Evolutionary conservation across 257 asterid species (phyloP), one percentile per base, ranked within the genome.

Genomic region (Echium plantagineum): DNA sequence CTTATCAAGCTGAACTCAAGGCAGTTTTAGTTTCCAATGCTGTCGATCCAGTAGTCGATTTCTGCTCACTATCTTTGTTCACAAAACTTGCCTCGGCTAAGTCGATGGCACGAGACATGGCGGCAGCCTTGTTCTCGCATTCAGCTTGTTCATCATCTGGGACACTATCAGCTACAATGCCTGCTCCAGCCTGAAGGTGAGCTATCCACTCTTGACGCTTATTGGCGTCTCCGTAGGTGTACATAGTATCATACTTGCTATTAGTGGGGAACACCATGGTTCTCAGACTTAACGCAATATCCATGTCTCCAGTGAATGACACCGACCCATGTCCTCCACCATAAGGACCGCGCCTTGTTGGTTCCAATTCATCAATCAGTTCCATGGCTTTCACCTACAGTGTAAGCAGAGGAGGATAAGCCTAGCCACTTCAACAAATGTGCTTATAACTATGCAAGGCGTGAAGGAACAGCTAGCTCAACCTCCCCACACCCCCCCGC

Each of bases 291-390:
- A 87, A 54, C 3, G 95, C 95, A 1, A 91, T 82, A 79, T 91
- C 95, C 93, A 88, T 74, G 12, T 85, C 90, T 4, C 96, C 96
- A 15, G 64, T 17, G 62, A 85, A 91, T n/a, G 96, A 91, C 26
- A 91, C 57, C 22, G 94, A 82, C 28, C 98, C 98, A 28, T 87
- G 85, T 16, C 98, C 98, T 17, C 98, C 96, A 9, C 96, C 82
- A 42, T 82, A 91, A 5, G 98, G 95, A 9, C 96, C 98, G 46
- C 98, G 71, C 64, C 90, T 73, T 13, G 80, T 69, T 31, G 72
- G 72, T 64, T 91, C 98, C 9, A 91, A 60, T 53, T 78, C 65
- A 63, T 91, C 96, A 1, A 91, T 88, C 79, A 91, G 58, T 75
- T 88, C 85, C 98, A 91, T 88, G 47, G 94, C 96, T 78, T 63